Evolutionary conservation across 768 basidiomycete genomes (phyloP), one percentile per base, ranked within the genome.

Genomic region (Clavaria fumosa): DNA sequence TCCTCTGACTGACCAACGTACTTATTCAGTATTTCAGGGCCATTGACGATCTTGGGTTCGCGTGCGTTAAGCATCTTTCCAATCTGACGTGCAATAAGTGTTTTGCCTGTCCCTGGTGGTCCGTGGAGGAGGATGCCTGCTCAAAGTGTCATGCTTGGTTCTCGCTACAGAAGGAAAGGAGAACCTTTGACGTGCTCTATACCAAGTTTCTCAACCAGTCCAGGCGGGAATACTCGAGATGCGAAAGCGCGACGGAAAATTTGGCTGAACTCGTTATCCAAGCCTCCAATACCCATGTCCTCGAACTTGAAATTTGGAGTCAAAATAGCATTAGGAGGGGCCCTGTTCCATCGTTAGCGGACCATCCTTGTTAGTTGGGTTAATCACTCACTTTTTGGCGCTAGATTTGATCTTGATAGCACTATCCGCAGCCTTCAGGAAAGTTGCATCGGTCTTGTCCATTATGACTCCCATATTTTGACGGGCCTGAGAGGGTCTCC

Each of bases 231-330:
- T n/a, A 99, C 89, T 32, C 95, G 86, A 34, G 83, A 88, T 0
- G 95, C 91, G 53, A 99, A 99, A 0, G 95, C 95, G 50, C 95
- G 82, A 53, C 95, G 84, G 67, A 99, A 99, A 51, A 99, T 99
- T 30, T 88, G 78, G 39, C 75, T 75, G 53, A 99, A 99, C 53
- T 99, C 95, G 5, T 74, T 66, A 55, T 99, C 95, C 23, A 99
- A 66, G 50, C 95, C 95, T 51, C 95, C 95, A 50, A 99, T 97
- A 12, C 95, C 95, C 93, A 99, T 97, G 55, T 99, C 95, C 51
- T 93, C 85, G 44, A 99, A 99, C 58, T 95, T 97, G 72, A 99
- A 99, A 59, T 96, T 96, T 1, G 95, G 89, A 0, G 89, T 78
- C 7, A 99, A 70, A 47, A 99, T 93, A 1, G 95, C 89, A 53